A percentile compares a stretch with the other conserved stretches of the same genome.
These are phyloP conservation scores for Davidsoniella virescens DNA, from an alignment of 2,329 filamentous ascomycete species.

Conservation along the genomic window DNA sequence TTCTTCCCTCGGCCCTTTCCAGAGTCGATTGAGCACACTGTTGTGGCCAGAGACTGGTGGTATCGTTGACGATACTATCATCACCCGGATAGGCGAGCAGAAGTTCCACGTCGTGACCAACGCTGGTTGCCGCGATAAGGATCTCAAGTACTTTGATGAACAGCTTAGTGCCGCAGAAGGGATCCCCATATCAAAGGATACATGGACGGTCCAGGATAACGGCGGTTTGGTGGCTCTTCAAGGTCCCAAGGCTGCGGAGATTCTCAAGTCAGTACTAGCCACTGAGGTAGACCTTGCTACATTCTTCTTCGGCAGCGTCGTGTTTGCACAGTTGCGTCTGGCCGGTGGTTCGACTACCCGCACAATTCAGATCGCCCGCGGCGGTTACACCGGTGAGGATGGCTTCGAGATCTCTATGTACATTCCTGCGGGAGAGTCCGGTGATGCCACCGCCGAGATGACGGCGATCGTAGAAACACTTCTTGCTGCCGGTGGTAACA, in stretches of 20 bases:
- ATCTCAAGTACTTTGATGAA: slow-evolving; percentile 56
- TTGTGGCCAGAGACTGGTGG: slow-evolving; percentile 68
- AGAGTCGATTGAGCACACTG: slow-evolving; percentile 70
- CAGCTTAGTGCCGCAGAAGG: slow-evolving; percentile 48
- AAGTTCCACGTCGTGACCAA: slow-evolving; percentile 91
- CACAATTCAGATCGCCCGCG: slow-evolving; percentile 55
- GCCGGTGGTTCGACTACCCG: slow-evolving; percentile 29
- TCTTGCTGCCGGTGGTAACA: slow-evolving; percentile 44
- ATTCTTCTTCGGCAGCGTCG: slow-evolving; percentile 69
- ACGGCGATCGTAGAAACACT: slow-evolving; percentile 43
- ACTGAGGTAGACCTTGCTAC: slow-evolving; percentile 40
- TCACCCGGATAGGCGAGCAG: slow-evolving; percentile 60
- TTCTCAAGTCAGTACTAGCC: slow-evolving; percentile 49
- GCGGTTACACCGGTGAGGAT: slow-evolving; percentile 94
- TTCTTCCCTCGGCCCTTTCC: slow-evolving; percentile 44
- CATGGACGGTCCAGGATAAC: slow-evolving; percentile 54
- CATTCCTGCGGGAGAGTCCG: slow-evolving; percentile 30
- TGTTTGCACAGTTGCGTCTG: slow-evolving; percentile 48
- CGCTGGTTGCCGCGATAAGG: slow-evolving; percentile 79
- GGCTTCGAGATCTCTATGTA: slow-evolving; percentile 89
- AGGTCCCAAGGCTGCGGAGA: slow-evolving; percentile 57
- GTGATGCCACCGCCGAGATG: slow-evolving; percentile 42
- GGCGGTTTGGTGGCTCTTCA: slow-evolving; percentile 79
- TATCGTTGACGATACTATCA: slow-evolving; percentile 87
- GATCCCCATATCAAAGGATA: slow-evolving; percentile 31